A percentile compares a stretch with the other conserved stretches of the same genome.
These are phyloP conservation scores for Neonectria neomacrospora DNA, from an alignment of 2,329 filamentous ascomycete species.

Conservation along the genomic window DNA sequence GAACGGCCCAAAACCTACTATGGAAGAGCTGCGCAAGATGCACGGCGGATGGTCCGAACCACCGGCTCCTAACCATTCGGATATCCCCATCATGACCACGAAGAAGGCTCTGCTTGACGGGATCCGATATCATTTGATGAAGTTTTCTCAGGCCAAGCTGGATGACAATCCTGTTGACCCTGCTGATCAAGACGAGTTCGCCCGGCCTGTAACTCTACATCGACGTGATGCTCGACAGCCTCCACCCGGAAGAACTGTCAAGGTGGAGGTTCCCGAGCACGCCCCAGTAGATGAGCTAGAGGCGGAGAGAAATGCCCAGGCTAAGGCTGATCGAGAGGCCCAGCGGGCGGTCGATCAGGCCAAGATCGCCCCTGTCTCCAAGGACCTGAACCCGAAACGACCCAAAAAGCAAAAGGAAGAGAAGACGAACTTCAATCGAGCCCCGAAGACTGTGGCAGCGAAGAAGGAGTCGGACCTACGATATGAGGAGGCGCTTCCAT, in stretches of 20 bases:
- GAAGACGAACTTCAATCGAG: slow-evolving; percentile 86
- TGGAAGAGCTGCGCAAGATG: slow-evolving; percentile 56
- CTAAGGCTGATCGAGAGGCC: slow-evolving; percentile 82
- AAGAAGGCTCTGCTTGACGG: slow-evolving; percentile 83
- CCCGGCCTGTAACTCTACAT: slow-evolving; percentile 87
- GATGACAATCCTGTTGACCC: slow-evolving; percentile 73
- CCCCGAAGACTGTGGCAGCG: slow-evolving; percentile 82
- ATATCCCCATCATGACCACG: slow-evolving; percentile 80
- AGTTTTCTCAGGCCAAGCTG: slow-evolving; percentile 71
- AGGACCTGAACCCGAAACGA: slow-evolving; percentile 62
- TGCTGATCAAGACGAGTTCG: slow-evolving; percentile 79
- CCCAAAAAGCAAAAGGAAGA: slow-evolving; percentile 78
- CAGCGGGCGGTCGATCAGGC: slow-evolving; percentile 89
- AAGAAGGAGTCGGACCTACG: slow-evolving; percentile 78
- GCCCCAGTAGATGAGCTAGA: slow-evolving; percentile 65
- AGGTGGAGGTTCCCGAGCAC: slow-evolving; percentile 64
- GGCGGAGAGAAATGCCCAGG: slow-evolving; percentile 73
- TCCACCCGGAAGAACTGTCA: slow-evolving; percentile 70
- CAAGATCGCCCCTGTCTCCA: slow-evolving; percentile 87
- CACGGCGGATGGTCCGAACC: slow-evolving; percentile 70
- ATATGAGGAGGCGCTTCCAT: slow-evolving; percentile 95
- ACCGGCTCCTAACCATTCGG: slow-evolving; percentile 60
- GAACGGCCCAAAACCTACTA: slow-evolving; percentile 49
- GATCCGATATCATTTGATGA: slow-evolving; percentile 87
- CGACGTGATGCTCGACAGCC: slow-evolving; percentile 84